Evolutionary conservation across 768 basidiomycete species (phyloP).

Genomic region (Clitopilus hobsonii): DNA sequence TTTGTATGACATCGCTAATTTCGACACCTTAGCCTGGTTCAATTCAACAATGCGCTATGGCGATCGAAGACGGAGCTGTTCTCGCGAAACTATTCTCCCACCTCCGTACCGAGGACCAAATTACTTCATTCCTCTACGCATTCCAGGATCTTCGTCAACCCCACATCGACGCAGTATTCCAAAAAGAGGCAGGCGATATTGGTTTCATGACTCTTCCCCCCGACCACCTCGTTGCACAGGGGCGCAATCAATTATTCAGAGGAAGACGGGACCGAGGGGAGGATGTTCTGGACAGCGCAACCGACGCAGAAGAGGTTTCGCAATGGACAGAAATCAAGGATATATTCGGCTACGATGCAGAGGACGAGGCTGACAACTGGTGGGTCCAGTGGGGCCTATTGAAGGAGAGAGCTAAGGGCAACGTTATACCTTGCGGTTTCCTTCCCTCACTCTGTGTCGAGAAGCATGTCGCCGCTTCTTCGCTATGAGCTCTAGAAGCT

Average conservation of each 20-base stretch:
- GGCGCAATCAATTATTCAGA: slow-evolving; percentile 37
- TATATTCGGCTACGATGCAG: slow-evolving; percentile 51
- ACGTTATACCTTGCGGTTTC: slow-evolving; percentile 7
- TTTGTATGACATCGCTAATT: neutral
- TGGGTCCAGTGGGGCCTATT: slow-evolving; percentile 51
- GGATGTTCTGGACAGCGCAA: slow-evolving; percentile 9
- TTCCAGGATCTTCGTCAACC: slow-evolving; percentile 51
- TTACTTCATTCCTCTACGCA: slow-evolving; percentile 44
- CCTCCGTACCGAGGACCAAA: slow-evolving; percentile 42
- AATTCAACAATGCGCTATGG: slow-evolving; percentile 43
- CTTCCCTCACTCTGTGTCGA: slow-evolving; percentile 8
- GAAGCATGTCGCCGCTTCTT: slow-evolving; percentile 8
- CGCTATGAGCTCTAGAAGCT: slow-evolving; percentile 10
- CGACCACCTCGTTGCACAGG: slow-evolving; percentile 29
- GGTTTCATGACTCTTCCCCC: slow-evolving; percentile 40
- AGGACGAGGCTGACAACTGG: slow-evolving; percentile 58
- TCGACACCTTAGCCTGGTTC: slow-evolving; percentile 36
- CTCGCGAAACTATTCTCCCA: slow-evolving; percentile 59
- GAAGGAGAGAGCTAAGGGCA: slow-evolving; percentile 27
- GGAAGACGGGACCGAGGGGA: slow-evolving; percentile 22
- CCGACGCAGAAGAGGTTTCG: slow-evolving; percentile 4
- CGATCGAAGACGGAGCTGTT: slow-evolving; percentile 59
- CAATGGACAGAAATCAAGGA: slow-evolving; percentile 46
- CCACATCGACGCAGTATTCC: slow-evolving; percentile 36
- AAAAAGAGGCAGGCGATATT: slow-evolving; percentile 40